Conservation (phyloP, 78 protist genomes). For the Polysphondylium violaceum region DNA sequence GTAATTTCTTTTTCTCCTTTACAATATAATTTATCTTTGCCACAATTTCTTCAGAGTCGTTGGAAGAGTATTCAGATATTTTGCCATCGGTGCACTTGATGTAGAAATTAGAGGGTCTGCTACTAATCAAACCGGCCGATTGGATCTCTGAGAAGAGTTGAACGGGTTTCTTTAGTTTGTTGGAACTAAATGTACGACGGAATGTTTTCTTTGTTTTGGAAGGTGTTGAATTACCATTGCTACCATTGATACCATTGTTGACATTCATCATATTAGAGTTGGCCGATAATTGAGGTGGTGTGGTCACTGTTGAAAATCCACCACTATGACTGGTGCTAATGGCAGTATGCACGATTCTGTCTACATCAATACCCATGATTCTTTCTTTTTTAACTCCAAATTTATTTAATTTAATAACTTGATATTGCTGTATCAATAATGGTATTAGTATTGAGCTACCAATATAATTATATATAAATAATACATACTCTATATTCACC, state of each 20-base stretch:
- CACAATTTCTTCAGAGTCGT: conserved; percentile 64
- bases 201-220: conserved; percentile 37
- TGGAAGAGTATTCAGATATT: conserved; percentile 38
- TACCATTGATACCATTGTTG: neutral
- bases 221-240: neutral
- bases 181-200: conserved; percentile 24
- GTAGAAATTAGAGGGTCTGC: conserved; percentile 47
- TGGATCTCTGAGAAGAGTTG: conserved; percentile 28
- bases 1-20: conserved; percentile 13
- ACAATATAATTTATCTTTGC: conserved; percentile 54
- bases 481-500: conserved; percentile 45
- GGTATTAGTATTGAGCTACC: neutral
- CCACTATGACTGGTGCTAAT: neutral
- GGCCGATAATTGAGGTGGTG: neutral
- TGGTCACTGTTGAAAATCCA: neutral
- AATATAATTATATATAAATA: neutral
- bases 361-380: conserved; percentile 60
- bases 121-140: conserved; percentile 16
- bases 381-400: conserved; percentile 52
- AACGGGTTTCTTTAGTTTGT: conserved; percentile 25
- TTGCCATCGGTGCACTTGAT: conserved; percentile 47
- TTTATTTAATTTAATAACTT: conserved; percentile 37
- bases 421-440: conserved; percentile 26
- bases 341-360: conserved; percentile 33
- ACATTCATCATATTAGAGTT: neutral